A percentile compares a stretch with the other conserved stretches of the same genome.
Conservation (phyloP, 1,284 basidiomycete species). For the Papiliotrema laurentii region DNA sequence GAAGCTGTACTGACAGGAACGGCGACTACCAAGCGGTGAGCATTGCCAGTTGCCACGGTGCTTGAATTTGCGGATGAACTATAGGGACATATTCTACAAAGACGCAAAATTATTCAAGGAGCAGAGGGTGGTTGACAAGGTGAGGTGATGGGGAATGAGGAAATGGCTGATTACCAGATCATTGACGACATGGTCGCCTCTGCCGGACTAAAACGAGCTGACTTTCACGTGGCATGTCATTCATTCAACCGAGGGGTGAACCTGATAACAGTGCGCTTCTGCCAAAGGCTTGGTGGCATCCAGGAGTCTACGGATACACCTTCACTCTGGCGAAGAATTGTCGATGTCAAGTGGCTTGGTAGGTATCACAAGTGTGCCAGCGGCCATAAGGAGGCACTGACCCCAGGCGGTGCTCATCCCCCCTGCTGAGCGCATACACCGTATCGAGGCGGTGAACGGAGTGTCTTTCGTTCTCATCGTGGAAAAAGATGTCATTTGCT, state of each 20-base stretch:
- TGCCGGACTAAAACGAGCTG: conserved; percentile 63
- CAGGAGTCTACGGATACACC: conserved; percentile 56
- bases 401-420: conserved; percentile 69
- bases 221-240: conserved; percentile 69
- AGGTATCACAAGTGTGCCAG: neutral
- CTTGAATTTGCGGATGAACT: neutral
- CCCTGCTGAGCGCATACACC: conserved; percentile 62
- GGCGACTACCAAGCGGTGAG: conserved; percentile 32
- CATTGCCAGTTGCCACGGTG: neutral
- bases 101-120: conserved; percentile 70
- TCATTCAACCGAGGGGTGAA: conserved; percentile 1
- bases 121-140: conserved; percentile 70
- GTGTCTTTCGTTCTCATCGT: conserved; percentile 75
- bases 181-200: conserved; percentile 84
- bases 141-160: conserved; percentile 36
- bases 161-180: conserved; percentile 54
- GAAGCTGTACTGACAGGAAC: conserved; percentile 28
- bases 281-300: conserved; percentile 81
- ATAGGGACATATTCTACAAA: conserved; percentile 80
- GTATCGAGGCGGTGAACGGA: conserved; percentile 55
- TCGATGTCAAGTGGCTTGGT: conserved; percentile 33
- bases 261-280: conserved; percentile 63
- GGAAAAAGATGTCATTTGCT: conserved; percentile 73
- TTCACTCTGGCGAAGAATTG: conserved; percentile 57
- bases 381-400: neutral